Conservation (phyloP, 2,329 filamentous ascomycete species). For the Chaetomiaceae sp. region DNA sequence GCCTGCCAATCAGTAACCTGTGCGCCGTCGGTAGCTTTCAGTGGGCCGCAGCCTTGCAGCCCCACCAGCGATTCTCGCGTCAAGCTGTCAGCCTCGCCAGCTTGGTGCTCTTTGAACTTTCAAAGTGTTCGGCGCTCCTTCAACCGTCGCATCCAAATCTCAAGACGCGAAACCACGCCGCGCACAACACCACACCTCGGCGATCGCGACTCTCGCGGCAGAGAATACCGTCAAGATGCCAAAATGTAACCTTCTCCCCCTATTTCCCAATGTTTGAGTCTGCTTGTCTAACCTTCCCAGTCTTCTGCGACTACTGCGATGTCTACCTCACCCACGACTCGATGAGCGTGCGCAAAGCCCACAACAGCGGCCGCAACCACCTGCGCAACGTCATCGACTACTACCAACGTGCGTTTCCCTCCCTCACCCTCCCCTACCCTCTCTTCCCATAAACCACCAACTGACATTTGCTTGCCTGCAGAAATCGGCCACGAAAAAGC, state of each 20-base stretch:
- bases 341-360: slow-evolving; percentile 98
- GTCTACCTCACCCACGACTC: slow-evolving; percentile 99
- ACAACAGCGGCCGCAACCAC: slow-evolving; percentile 95
- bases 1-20: slow-evolving; percentile 13
- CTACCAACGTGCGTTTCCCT: slow-evolving; percentile 70
- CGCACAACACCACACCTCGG: slow-evolving; percentile 10
- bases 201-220: slow-evolving; percentile 11
- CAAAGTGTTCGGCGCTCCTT: background rate
- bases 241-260: slow-evolving; percentile 64
- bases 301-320: slow-evolving; percentile 98
- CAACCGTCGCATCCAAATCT: background rate
- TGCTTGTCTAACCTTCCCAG: slow-evolving; percentile 37
- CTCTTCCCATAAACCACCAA: background rate
- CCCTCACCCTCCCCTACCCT: background rate
- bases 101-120: slow-evolving; percentile 2
- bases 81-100: slow-evolving; percentile 23
- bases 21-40: background rate
- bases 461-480: slow-evolving; percentile 33
- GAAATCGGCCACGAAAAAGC: slow-evolving; percentile 98
- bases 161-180: background rate
- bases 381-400: slow-evolving; percentile 97
- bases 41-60: slow-evolving; percentile 17
- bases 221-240: slow-evolving; percentile 58
- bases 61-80: slow-evolving; percentile 13
- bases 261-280: slow-evolving; percentile 9